Base-by-base conservation (phyloP, 116 monocot species). In the Trichopus zeylanicus region DNA sequence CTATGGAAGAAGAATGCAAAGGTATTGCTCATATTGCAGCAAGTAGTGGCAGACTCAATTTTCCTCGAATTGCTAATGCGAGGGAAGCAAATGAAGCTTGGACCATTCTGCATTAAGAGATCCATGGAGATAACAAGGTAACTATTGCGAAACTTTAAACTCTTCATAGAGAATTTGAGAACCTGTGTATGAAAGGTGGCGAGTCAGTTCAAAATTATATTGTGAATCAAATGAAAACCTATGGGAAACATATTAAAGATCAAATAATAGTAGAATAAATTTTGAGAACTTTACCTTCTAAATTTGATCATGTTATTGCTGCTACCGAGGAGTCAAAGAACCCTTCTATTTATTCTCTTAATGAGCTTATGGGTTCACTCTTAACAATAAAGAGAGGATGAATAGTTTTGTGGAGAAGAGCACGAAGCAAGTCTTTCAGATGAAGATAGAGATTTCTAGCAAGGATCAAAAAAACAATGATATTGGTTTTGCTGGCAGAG, bases 221-320 rank as follows among this genome's bases (percentile, higher is more conserved):
- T 26, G 33, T 22, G 51, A 51, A 49, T 62, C 55, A 55, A 18
- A 55, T 52, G 38, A 51, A 24, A 38, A 28, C 21, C 5, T 52
- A 20, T 60, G 67, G 32, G 29, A 58, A 67, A 0, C 7, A 2
- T 15, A 38, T 53, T 8, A 31, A 8, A 23, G 55, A 70, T 51
- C 42, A 55, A 47, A 55, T 31, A 12, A 19, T 70, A 10, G 61
- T 55, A 10, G 53, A 62, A 16, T 62, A 70, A 13, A 20, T 70
- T n/a, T 35, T 70, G n/a, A 62, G 70, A 24, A 70, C 54, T 47
- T 24, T 62, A 1, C 63, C 54, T 15, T 13, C 51, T 5, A 69
- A 60, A 10, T 60, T 69, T 69, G 69, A 68, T 46, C 66, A 66
- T 56, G 46, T 66, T 5, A 55, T 66, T 2, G 11, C 66, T 29